phyloP scores from a whole-genome alignment of 495 filamentous ascomycete genomes.

The Thermothielavioides terrestris region DNA sequence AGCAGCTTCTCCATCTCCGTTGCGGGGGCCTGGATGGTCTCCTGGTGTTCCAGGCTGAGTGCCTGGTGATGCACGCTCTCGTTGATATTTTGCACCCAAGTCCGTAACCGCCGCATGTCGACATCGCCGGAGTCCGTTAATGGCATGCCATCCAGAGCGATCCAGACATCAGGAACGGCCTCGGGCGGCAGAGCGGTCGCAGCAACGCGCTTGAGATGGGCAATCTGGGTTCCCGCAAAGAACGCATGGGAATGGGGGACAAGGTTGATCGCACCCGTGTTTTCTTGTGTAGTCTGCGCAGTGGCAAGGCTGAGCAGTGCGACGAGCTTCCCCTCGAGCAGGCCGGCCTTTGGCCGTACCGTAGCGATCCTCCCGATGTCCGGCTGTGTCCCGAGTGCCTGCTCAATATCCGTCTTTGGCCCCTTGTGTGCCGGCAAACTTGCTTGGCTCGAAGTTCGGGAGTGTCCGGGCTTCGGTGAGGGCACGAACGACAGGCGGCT shows the following conservation, averaged over 20 bases:
- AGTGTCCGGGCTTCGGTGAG: constrained; percentile 5
- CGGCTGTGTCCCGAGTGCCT: constrained; percentile 16
- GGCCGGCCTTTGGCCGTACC: constrained; percentile 38
- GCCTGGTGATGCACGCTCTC: constrained; percentile 36
- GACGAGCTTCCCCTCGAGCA: constrained; percentile 38
- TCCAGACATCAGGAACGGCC: constrained; percentile 33
- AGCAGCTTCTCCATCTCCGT: constrained; percentile 32
- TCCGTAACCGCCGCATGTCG: constrained; percentile 37
- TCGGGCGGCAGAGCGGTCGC: constrained; percentile 21
- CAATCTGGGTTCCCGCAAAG: constrained; percentile 30
- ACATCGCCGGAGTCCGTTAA: constrained; percentile 29
- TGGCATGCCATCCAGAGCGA: constrained; percentile 38
- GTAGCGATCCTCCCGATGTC: constrained; percentile 31
- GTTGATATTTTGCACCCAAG: constrained; percentile 43
- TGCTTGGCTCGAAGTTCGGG: constrained; percentile 16
- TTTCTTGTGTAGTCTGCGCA: constrained; percentile 10
- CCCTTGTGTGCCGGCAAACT: constrained; percentile 9
- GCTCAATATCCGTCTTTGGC: constrained; percentile 23
- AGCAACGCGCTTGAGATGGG: constrained; percentile 24
- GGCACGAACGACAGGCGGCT: constrained; percentile 12
- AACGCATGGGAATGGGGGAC: constrained; percentile 29
- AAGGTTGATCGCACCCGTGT: constrained; percentile 26
- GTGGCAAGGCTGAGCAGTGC: constrained; percentile 33
- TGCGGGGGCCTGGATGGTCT: constrained; percentile 24
- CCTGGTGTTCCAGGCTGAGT: constrained; percentile 32